Base-by-base conservation (phyloP, 805 yeast genomes). In the Candida suzukii region DNA sequence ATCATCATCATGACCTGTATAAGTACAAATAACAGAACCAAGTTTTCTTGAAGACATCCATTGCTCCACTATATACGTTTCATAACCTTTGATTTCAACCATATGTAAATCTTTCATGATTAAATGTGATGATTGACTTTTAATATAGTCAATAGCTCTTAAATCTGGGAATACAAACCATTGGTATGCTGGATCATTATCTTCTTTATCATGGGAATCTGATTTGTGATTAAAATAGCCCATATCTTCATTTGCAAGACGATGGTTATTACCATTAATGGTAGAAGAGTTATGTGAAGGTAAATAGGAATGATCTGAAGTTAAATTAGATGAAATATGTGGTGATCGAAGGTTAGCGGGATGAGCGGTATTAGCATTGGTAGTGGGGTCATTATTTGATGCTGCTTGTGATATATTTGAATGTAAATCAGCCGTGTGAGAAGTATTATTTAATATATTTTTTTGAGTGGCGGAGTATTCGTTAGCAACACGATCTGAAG, bases 61-160 rank as follows among this genome's bases (percentile, higher is more conserved):
- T 60, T 91, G 97, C 58, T 93, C 98, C 11, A 91, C 95, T 30
- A 93, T 69, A 58, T 93, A 93, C 14, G 85, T 74, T 60, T 93
- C 98, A 56, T 83, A 88, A 2, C 99, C 98, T 1, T 67, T 52
- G 20, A 83, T 67, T 10, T 61, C 63, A 4, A 78, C 60, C 41
- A 68, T 71, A 36, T 74, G 75, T 28, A 70, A 46, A 12, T 70
- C 42, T 20, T 50, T 45, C 37, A 59, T 57, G 13, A 9, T 42
- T 4, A 3, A 61, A 51, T 44, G 67, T 61, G 33, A 66, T 71
- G 40, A 68, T 53, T 43, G 65, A 64, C 39, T 41, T 31, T 44
- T 49, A 13, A 80, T 62, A 37, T 66, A 61, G 27, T 69, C 67
- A 18, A 78, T 64, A 0, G 83, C 81, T 40, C 70, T 68, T 42